phyloP scores from a whole-genome alignment of 176 grass and related monocot species.

The Pontederia crassipes region DNA sequence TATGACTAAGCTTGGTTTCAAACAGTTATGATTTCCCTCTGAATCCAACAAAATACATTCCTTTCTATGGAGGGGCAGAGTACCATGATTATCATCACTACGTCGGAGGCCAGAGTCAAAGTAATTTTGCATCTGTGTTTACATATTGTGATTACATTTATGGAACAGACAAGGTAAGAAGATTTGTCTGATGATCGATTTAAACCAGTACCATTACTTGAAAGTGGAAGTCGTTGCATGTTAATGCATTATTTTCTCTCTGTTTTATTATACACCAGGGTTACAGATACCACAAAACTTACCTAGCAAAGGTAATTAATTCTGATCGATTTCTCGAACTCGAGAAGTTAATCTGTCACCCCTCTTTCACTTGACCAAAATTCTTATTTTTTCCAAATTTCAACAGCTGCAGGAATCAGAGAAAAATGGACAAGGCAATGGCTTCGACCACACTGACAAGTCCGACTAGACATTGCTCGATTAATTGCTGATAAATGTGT shows the following conservation, averaged over 20 bases:
- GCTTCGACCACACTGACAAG: too few species aligned
- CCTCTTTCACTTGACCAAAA: too few species aligned
- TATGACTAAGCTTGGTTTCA: not conserved
- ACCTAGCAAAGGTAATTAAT: slow-evolving; percentile 57
- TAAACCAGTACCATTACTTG: not conserved
- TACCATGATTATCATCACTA: slow-evolving; percentile 99
- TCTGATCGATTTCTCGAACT: not conserved
- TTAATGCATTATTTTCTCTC: not conserved
- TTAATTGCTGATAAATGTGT: too few species aligned
- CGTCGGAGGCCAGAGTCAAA: slow-evolving; percentile 78
- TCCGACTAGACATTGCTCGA: too few species aligned
- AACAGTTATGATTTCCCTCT: slow-evolving; percentile 92
- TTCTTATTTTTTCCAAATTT: too few species aligned
- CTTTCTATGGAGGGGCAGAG: slow-evolving; percentile 88
- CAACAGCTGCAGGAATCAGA: too few species aligned
- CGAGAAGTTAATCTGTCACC: too few species aligned
- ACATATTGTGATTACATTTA: slow-evolving; percentile 94
- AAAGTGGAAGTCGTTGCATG: not conserved
- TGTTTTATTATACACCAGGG: slow-evolving; percentile 49
- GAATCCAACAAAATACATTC: slow-evolving; percentile 72
- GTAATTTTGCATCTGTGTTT: slow-evolving; percentile 92
- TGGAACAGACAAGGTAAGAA: slow-evolving; percentile 75
- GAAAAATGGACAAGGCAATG: too few species aligned
- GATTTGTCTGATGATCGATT: slow-evolving; percentile 15
- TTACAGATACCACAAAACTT: slow-evolving; percentile 69